These are phyloP conservation scores for Claviceps humidiphila DNA, from an alignment of 2,329 filamentous ascomycete genomes.

Conservation along the genomic window DNA sequence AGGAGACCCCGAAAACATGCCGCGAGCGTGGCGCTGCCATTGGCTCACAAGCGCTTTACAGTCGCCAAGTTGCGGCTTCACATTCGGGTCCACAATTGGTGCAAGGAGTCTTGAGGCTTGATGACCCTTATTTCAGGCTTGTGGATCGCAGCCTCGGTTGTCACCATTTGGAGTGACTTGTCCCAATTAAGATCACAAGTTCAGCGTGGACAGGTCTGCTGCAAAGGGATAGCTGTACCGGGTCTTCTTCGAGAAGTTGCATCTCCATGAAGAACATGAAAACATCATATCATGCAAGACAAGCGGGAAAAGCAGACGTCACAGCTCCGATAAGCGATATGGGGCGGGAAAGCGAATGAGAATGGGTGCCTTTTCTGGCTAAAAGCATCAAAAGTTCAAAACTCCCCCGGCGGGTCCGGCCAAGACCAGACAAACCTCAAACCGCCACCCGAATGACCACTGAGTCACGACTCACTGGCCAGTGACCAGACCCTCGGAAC, in stretches of 20 bases:
- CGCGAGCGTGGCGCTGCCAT: background rate
- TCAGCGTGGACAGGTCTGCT: background rate
- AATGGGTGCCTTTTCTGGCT: constrained; percentile 4
- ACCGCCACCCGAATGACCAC: no score
- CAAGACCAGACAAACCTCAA: constrained; percentile 1
- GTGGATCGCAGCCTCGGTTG: no score
- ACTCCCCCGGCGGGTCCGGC: constrained; percentile 5
- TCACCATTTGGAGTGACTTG: no score
- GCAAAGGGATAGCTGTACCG: background rate
- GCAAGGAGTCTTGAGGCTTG: no score
- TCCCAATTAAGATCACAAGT: background rate
- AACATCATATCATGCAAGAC: background rate
- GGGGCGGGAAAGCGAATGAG: background rate
- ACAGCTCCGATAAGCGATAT: background rate
- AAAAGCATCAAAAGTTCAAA: background rate
- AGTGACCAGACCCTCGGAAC: no score
- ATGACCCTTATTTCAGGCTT: no score
- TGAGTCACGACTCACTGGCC: no score
- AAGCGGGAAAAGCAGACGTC: background rate
- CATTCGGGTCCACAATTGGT: no score
- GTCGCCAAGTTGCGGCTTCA: no score
- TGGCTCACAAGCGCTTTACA: background rate
- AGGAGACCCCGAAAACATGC: no score
- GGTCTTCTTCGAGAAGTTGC: background rate
- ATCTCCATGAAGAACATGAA: no score